These are phyloP conservation scores for Aspergillus clavatus DNA, from an alignment of 2,329 filamentous ascomycete genomes.

Conservation along the genomic window DNA sequence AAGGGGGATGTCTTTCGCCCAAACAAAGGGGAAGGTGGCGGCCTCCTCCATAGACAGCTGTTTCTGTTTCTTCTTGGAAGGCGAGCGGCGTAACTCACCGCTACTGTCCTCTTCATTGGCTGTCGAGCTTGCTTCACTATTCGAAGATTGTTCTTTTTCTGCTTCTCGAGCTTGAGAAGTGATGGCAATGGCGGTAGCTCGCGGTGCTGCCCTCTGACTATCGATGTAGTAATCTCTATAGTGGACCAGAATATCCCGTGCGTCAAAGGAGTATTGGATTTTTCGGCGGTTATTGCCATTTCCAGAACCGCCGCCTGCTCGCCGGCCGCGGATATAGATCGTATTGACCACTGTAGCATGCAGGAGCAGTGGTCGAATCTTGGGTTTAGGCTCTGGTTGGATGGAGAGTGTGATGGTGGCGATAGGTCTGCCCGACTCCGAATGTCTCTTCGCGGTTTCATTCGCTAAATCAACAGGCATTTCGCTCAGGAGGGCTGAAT, in stretches of 20 bases:
- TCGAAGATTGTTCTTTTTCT: not conserved
- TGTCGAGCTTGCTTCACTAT: not conserved
- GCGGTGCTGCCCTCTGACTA: conserved; percentile 17
- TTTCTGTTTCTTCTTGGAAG: not conserved
- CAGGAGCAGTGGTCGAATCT: conserved; percentile 59
- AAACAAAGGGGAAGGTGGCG: conserved; percentile 49
- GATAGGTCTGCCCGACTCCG: not conserved
- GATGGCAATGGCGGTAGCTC: conserved; percentile 4
- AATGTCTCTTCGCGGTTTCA: not conserved
- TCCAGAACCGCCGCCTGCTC: conserved; percentile 5
- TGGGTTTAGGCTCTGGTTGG: conserved; percentile 18
- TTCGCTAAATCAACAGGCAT: conserved; percentile 7
- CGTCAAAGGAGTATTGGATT: conserved; percentile 46
- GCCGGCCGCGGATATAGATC: conserved; percentile 54
- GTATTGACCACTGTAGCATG: conserved; percentile 88
- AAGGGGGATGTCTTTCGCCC: conserved; percentile 65
- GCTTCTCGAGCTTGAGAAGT: not conserved
- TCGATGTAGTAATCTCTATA: conserved; percentile 35
- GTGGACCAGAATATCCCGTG: conserved; percentile 27
- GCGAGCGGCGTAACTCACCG: not conserved
- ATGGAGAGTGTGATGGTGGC: conserved; percentile 2
- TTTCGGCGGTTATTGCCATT: conserved; percentile 11
- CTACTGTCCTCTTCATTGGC: conserved; percentile 1
- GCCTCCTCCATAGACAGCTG: not conserved
- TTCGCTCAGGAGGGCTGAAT: conserved; percentile 10